phyloP scores from a whole-genome alignment of 176 grass and related monocot species.

The bread wheat (Triticum aestivum) region IWGSC_CS_RefSeq_v2.1 NC_057811.1:332509491-332509990 shows the following conservation, averaged over 20 bases:
- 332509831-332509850: slow-evolving; percentile 29
- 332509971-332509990: slow-evolving; percentile 43
- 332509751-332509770: slow-evolving; percentile 25
- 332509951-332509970: slow-evolving; percentile 19
- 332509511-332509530: slow-evolving; percentile 31
- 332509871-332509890: background rate
- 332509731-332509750: background rate
- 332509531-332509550: background rate
- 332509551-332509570: background rate
- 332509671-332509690: background rate
- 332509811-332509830: background rate
- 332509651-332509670: background rate
- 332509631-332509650: background rate
- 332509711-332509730: background rate
- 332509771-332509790: background rate
- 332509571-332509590: background rate
- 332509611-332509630: slow-evolving; percentile 1
- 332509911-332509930: slow-evolving; percentile 12
- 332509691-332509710: background rate
- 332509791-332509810: slow-evolving; percentile 9
- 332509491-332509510: slow-evolving; percentile 41
- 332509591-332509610: slow-evolving; percentile 8
- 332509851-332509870: slow-evolving; percentile 30
- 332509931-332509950: slow-evolving; percentile 13
- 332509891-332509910: background rate